Percentiles rank a stretch among this genome's conserved stretches.
Conservation (phyloP, 805 yeast genomes). For the Tetrapisispora taiwanensis region DNA sequence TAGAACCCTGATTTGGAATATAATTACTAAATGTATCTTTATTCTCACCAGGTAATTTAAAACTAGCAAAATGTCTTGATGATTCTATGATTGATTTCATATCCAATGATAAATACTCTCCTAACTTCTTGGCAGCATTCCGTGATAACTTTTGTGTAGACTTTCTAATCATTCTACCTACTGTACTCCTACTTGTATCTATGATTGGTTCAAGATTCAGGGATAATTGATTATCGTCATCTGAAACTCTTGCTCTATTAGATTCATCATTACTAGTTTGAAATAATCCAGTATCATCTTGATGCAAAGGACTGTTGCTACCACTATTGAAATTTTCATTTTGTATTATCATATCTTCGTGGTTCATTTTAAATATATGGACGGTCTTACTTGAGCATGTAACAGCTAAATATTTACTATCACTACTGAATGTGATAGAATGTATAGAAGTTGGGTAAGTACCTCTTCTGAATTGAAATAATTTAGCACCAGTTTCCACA, state of each 20-base stretch:
- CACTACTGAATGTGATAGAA: slow-evolving; percentile 64
- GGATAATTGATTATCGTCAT: neutral
- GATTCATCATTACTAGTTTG: neutral
- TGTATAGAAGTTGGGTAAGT: slow-evolving; percentile 74
- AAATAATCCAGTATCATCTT: neutral
- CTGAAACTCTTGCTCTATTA: too few relatives aligned
- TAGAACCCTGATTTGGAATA: neutral
- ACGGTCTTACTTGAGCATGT: slow-evolving; percentile 86
- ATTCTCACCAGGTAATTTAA: slow-evolving; percentile 50
- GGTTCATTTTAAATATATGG: slow-evolving; percentile 64
- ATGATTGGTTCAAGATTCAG: slow-evolving; percentile 39
- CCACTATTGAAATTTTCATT: neutral
- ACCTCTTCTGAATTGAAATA: slow-evolving; percentile 65
- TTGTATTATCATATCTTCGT: neutral
- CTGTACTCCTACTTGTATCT: slow-evolving; percentile 60
- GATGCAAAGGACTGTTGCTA: neutral
- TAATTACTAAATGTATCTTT: neutral
- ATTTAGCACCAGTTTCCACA: slow-evolving; percentile 49
- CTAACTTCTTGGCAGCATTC: slow-evolving; percentile 79
- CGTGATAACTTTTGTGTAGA: slow-evolving; percentile 72
- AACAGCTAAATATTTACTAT: slow-evolving; percentile 65
- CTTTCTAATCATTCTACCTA: slow-evolving; percentile 64
- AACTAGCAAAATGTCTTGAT: slow-evolving; percentile 80
- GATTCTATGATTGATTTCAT: slow-evolving; percentile 82
- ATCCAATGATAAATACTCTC: slow-evolving; percentile 68